These are phyloP conservation scores for Macrocystidia cucumis DNA, from an alignment of 1,284 basidiomycete genomes.

Conservation along the genomic window DNA sequence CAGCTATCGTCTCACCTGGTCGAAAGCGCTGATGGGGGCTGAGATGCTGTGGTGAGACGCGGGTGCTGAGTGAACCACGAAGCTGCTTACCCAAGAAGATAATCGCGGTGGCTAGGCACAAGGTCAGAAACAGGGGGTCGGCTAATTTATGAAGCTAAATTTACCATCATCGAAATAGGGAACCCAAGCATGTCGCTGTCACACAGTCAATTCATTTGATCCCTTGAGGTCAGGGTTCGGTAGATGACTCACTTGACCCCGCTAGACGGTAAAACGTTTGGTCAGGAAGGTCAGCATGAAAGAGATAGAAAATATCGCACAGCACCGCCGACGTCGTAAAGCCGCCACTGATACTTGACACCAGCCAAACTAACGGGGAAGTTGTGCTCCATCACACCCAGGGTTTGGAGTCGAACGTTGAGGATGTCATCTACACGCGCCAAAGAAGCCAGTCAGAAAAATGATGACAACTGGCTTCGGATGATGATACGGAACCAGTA, in stretches of 20 bases:
- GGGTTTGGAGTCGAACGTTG: conserved; percentile 68
- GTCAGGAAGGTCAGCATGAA: conserved; percentile 3
- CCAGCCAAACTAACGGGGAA: conserved; percentile 61
- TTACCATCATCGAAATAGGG: conserved; percentile 78
- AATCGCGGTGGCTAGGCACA: conserved; percentile 51
- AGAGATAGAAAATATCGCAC: conserved; percentile 24
- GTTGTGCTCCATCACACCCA: conserved; percentile 69
- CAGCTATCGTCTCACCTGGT: conserved; percentile 46
- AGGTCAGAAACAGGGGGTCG: conserved; percentile 2
- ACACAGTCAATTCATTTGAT: conserved; percentile 3
- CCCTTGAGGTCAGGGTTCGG: too few relatives aligned
- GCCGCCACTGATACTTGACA: conserved; percentile 58
- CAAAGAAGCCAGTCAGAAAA: conserved; percentile 1
- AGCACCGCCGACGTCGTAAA: conserved; percentile 77
- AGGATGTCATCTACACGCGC: conserved; percentile 57
- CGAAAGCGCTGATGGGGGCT: conserved; percentile 77
- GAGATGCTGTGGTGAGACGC: conserved; percentile 1
- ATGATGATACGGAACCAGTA: conserved; percentile 50
- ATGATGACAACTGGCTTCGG: too few relatives aligned
- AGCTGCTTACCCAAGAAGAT: conserved; percentile 45
- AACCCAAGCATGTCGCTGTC: conserved; percentile 68
- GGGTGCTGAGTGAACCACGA: background rate
- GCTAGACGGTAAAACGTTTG: conserved; percentile 21
- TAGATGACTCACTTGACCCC: conserved; percentile 39
- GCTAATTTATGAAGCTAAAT: conserved; percentile 13